Percentiles rank a stretch among this genome's conserved stretches.
phyloP scores from a whole-genome alignment of 2,329 filamentous ascomycete species.

The Cryphonectria radicalis region DNA sequence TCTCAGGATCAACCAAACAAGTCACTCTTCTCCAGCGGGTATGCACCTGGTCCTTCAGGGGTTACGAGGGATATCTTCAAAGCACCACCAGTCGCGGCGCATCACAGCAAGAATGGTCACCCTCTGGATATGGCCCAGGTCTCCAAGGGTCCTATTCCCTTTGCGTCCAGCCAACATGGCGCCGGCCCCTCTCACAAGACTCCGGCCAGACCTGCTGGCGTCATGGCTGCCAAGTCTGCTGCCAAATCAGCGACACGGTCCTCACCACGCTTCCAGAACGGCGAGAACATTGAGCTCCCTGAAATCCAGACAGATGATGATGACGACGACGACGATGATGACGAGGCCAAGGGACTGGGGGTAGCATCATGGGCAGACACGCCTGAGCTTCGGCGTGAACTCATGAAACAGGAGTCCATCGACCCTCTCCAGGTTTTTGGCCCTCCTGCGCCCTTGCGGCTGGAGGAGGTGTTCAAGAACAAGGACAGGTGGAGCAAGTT shows the following conservation, averaged over 20 bases:
- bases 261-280: conserved; percentile 85
- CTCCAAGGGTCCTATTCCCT: conserved; percentile 86
- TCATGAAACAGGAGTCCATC: conserved; percentile 81
- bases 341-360: conserved; percentile 54
- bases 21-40: conserved; percentile 63
- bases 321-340: conserved; percentile 73
- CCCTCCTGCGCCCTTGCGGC: conserved; percentile 81
- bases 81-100: conserved; percentile 65
- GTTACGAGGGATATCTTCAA: conserved; percentile 66
- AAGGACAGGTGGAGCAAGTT: conserved; percentile 87
- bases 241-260: conserved; percentile 67
- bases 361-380: conserved; percentile 88
- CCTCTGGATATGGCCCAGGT: conserved; percentile 86
- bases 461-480: conserved; percentile 97
- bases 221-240: conserved; percentile 55
- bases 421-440: conserved; percentile 89
- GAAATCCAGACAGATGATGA: conserved; percentile 96
- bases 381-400: conserved; percentile 75
- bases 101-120: conserved; percentile 70
- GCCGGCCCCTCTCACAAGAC: conserved; percentile 67
- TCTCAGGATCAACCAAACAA: conserved; percentile 64
- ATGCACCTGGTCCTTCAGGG: conserved; percentile 60
- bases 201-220: conserved; percentile 60
- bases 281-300: conserved; percentile 87
- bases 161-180: conserved; percentile 71